Conservation (phyloP, 2,329 filamentous ascomycete species). For the Fusarium sp. region DNA sequence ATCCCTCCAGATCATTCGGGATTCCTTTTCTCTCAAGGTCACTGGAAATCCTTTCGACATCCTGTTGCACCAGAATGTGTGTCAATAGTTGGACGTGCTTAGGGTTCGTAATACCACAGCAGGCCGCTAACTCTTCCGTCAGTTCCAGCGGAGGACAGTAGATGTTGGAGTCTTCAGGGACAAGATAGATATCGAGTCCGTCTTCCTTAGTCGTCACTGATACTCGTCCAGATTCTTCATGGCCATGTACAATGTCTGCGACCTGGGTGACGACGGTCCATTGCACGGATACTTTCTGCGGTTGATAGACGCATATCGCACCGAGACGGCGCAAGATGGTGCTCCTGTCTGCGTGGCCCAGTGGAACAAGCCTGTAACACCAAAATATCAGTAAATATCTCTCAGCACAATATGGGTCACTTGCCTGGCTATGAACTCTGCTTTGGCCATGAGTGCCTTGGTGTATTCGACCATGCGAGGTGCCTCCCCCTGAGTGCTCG, state of each 20-base stretch:
- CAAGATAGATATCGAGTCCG: background rate
- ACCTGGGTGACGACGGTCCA: background rate
- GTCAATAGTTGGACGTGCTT: background rate
- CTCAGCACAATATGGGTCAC: too few relatives aligned
- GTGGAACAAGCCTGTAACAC: background rate
- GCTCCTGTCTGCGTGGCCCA: background rate
- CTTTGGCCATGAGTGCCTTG: background rate
- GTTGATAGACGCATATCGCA: background rate
- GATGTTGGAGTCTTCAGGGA: background rate
- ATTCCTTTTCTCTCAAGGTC: background rate
- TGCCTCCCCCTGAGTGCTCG: background rate
- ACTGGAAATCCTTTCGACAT: background rate
- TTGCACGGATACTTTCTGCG: background rate
- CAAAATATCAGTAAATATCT: background rate
- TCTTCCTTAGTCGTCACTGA: background rate
- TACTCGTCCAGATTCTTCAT: background rate
- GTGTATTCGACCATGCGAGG: background rate
- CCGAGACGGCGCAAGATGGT: background rate
- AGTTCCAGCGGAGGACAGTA: background rate
- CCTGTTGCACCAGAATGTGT: background rate
- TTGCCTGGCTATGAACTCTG: background rate
- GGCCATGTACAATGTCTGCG: background rate
- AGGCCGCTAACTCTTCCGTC: background rate
- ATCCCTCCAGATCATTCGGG: background rate
- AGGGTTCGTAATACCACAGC: background rate